Percentiles rank a stretch among this genome's conserved stretches.
phyloP scores from a whole-genome alignment of 1,284 basidiomycete species.

The Ustilago lituana region DNA sequence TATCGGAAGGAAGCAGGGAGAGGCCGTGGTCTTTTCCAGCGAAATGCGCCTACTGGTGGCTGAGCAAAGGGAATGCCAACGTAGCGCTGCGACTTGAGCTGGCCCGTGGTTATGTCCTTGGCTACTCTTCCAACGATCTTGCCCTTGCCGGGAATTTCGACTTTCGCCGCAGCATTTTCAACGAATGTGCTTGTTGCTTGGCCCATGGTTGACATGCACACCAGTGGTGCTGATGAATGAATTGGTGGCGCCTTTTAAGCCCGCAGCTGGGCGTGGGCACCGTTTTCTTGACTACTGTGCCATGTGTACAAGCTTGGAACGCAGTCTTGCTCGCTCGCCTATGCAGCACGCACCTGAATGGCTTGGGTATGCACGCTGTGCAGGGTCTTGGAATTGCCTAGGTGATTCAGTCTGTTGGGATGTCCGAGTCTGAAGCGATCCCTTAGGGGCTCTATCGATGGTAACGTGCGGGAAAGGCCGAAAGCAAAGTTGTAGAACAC shows the following conservation, averaged over 20 bases:
- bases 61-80: slow-evolving; percentile 47
- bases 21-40: slow-evolving; percentile 39
- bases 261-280: no score
- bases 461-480: no score
- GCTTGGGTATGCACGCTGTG: no score
- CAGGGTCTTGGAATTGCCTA: no score
- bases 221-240: neutral
- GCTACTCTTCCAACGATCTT: slow-evolving; percentile 20
- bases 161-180: slow-evolving; percentile 13
- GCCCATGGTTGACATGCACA: slow-evolving; percentile 19
- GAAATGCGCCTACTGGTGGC: slow-evolving; percentile 34
- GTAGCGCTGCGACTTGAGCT: slow-evolving; percentile 37
- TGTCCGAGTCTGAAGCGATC: no score
- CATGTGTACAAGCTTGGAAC: no score
- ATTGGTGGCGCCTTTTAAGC: neutral
- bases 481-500: no score
- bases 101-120: slow-evolving; percentile 16
- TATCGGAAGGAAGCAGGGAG: slow-evolving; percentile 24
- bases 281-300: no score
- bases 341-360: no score
- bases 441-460: no score
- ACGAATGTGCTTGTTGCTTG: slow-evolving; percentile 30
- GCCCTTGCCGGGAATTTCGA: slow-evolving; percentile 29
- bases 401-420: no score
- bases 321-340: no score